Evolutionary conservation across 768 basidiomycete species (phyloP).

Genomic region (Calocera viscosa): DNA sequence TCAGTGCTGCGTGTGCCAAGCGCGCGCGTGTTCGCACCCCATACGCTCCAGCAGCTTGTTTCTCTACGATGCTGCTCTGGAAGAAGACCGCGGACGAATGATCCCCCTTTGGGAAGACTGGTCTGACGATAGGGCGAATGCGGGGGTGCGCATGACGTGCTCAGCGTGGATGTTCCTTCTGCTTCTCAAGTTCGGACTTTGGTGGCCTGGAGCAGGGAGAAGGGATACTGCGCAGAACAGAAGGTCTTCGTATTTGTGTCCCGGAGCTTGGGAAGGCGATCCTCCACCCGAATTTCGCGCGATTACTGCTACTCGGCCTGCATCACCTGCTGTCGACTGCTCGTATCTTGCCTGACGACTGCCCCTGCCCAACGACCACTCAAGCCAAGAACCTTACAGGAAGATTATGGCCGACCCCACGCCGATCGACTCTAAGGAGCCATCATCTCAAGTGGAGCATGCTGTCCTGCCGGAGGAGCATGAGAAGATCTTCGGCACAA

Average conservation of each 20-base stretch:
- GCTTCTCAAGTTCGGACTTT: neutral
- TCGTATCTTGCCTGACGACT: no score
- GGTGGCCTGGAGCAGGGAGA: no score
- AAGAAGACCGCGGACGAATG: neutral
- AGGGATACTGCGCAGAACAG: no score
- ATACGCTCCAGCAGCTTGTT: neutral
- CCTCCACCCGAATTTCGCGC: no score
- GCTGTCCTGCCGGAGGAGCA: neutral
- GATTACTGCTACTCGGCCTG: no score
- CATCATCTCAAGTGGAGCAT: neutral
- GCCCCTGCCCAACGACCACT: no score
- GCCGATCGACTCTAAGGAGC: neutral
- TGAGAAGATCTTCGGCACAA: neutral
- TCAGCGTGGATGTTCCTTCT: neutral
- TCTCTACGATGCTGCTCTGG: neutral
- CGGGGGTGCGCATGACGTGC: neutral
- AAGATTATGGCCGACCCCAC: neutral
- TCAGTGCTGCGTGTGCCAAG: conserved; percentile 2
- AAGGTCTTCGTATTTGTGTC: no score
- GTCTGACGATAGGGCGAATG: neutral
- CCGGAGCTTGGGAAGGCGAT: no score
- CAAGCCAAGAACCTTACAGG: neutral
- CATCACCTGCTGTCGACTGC: no score
- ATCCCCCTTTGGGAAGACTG: neutral
- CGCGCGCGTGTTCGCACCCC: neutral